Conservation (phyloP, 2,329 filamentous ascomycete species). For the Colletotrichum cordylinicola region DNA sequence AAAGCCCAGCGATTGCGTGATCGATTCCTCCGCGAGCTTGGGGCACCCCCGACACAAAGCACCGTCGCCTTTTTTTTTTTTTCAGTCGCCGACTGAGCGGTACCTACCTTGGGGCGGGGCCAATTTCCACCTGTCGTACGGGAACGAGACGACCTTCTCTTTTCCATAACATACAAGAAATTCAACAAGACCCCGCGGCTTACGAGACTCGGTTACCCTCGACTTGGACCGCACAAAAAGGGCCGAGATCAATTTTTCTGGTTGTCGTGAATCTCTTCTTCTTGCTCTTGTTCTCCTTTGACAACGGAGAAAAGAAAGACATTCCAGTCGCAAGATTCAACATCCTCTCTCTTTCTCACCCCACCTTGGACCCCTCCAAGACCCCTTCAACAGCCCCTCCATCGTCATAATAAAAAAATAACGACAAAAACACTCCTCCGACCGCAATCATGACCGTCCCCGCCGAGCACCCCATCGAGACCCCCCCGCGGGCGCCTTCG, state of each 20-base stretch:
- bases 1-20: conserved; percentile 21
- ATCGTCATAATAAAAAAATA: background rate
- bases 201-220: conserved; percentile 8
- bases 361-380: background rate
- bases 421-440: background rate
- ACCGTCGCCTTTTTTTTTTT: background rate
- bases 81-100: background rate
- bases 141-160: background rate
- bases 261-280: background rate
- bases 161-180: conserved; percentile 17
- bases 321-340: background rate
- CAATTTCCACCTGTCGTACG: conserved; percentile 13
- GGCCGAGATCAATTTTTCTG: background rate
- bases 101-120: conserved; percentile 5
- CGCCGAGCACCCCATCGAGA: conserved; percentile 36
- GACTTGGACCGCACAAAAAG: background rate
- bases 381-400: background rate
- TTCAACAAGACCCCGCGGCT: conserved; percentile 7
- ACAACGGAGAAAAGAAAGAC: background rate
- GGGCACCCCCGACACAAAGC: conserved; percentile 5
- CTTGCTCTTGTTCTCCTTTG: background rate
- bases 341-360: background rate
- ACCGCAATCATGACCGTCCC: conserved; percentile 31
- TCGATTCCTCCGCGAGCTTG: conserved; percentile 15
- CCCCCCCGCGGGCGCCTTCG: conserved; percentile 48